These are phyloP conservation scores for Eremothecium sinecaudum DNA, from an alignment of 1,139 yeast species.

Conservation along the genomic window DNA sequence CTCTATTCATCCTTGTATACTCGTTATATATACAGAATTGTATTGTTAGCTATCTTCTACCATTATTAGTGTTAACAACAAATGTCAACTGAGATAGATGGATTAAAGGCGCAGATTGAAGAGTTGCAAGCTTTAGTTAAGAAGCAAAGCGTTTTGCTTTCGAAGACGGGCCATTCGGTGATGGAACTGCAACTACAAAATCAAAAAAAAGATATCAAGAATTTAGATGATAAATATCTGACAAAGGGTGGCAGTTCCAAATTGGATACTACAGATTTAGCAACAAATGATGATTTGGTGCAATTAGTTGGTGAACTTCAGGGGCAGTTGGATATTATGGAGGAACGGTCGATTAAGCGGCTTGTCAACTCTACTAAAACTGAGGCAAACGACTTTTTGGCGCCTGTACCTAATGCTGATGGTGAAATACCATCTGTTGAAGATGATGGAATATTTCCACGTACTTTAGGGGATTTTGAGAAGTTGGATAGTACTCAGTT, in stretches of 20 bases:
- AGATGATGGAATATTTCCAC: conserved; percentile 43
- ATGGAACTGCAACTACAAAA: conserved; percentile 53
- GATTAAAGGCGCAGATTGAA: conserved; percentile 37
- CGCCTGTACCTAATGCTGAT: conserved; percentile 57
- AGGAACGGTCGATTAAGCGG: conserved; percentile 56
- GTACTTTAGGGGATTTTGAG: conserved; percentile 46
- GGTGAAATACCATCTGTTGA: conserved; percentile 55
- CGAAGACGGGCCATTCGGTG: conserved; percentile 70
- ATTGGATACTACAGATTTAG: conserved; percentile 51
- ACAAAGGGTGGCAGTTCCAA: conserved; percentile 11
- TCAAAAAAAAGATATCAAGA: conserved; percentile 31
- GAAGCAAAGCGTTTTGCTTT: conserved; percentile 38
- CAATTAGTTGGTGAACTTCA: conserved; percentile 83
- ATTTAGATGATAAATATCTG: conserved; percentile 24
- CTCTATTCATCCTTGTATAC: no score
- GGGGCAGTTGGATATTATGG: conserved; percentile 67
- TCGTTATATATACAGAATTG: no score
- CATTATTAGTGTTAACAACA: no score
- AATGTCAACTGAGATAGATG: background rate
- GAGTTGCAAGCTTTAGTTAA: conserved; percentile 43
- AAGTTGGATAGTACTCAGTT: conserved; percentile 38
- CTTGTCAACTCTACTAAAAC: conserved; percentile 42
- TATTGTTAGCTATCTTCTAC: no score
- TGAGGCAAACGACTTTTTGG: conserved; percentile 36
- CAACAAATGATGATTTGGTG: conserved; percentile 73